Conservation (phyloP, 2,329 filamentous ascomycete genomes). For the Neofusicoccum sp. region DNA sequence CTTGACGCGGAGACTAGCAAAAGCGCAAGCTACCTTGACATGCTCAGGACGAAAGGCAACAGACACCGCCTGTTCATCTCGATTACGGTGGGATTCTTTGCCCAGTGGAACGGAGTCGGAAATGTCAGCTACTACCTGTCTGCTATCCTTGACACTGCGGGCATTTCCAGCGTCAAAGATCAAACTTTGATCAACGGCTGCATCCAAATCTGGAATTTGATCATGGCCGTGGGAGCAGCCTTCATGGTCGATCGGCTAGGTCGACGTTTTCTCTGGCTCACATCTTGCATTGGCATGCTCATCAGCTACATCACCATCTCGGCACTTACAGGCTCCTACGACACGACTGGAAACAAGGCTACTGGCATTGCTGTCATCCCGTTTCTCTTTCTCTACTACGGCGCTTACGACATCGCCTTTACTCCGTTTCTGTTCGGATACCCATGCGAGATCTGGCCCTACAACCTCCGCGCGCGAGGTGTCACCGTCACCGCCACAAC, state of each 20-base stretch:
- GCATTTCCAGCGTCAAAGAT: slow-evolving; percentile 32
- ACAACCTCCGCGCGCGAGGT: slow-evolving; percentile 47
- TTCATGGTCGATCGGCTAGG: slow-evolving; percentile 36
- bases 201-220: slow-evolving; percentile 61
- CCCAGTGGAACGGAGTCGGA: slow-evolving; percentile 57
- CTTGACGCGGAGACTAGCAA: slow-evolving; percentile 50
- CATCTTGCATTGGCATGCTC: slow-evolving; percentile 40
- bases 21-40: slow-evolving; percentile 43
- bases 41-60: slow-evolving; percentile 52
- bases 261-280: slow-evolving; percentile 34
- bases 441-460: slow-evolving; percentile 47
- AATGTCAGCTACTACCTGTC: slow-evolving; percentile 44
- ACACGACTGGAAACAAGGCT: not conserved
- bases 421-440: slow-evolving; percentile 43
- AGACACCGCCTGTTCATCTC: slow-evolving; percentile 54
- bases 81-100: slow-evolving; percentile 55
- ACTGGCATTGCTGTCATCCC: slow-evolving; percentile 31
- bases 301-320: slow-evolving; percentile 34
- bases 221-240: slow-evolving; percentile 49
- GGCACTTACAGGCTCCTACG: not conserved
- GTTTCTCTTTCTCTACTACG: slow-evolving; percentile 27
- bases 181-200: slow-evolving; percentile 44
- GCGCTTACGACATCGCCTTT: slow-evolving; percentile 25
- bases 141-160: slow-evolving; percentile 32
- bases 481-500: slow-evolving; percentile 46